Evolutionary conservation across 2,329 filamentous ascomycete genomes (phyloP).

Genomic region (Alternaria ethzedia): DNA sequence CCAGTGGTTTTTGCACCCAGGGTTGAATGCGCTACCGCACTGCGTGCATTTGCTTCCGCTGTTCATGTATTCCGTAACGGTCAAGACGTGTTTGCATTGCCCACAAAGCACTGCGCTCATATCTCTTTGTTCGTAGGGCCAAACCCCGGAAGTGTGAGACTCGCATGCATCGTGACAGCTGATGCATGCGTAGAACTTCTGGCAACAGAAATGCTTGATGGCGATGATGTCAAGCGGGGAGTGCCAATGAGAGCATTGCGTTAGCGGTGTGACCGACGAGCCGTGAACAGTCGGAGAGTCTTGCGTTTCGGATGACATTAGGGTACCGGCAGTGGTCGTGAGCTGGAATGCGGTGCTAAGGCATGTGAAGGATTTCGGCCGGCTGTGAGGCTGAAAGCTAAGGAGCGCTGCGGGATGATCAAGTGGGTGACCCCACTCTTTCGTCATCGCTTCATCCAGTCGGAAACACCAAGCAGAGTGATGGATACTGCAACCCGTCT

Average conservation of each 20-base stretch:
- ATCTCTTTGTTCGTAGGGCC: conserved; percentile 24
- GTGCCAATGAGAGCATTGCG: conserved; percentile 44
- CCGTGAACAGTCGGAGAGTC: conserved; percentile 29
- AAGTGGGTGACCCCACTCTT: conserved; percentile 12
- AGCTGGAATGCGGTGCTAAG: not conserved
- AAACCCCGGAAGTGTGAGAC: conserved; percentile 30
- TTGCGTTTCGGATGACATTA: not conserved
- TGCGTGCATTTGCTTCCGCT: conserved; percentile 34
- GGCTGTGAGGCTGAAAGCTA: conserved; percentile 27
- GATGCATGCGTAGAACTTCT: conserved; percentile 47
- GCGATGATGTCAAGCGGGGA: conserved; percentile 46
- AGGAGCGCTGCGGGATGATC: conserved; percentile 14
- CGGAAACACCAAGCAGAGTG: not conserved
- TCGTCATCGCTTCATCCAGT: conserved; percentile 2
- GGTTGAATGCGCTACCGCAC: conserved; percentile 42
- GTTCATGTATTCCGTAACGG: conserved; percentile 39
- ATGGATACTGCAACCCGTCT: not conserved
- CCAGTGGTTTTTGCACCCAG: conserved; percentile 46
- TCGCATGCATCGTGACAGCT: conserved; percentile 41
- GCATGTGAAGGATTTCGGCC: conserved; percentile 4
- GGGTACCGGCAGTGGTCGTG: conserved; percentile 9
- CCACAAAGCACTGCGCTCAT: conserved; percentile 42
- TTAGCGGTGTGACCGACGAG: conserved; percentile 33
- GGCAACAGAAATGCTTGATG: conserved; percentile 46
- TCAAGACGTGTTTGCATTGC: conserved; percentile 35